Base-by-base conservation (phyloP, 192 early-diverging fungal genomes). In the Phlyctochytrium arcticum region DNA sequence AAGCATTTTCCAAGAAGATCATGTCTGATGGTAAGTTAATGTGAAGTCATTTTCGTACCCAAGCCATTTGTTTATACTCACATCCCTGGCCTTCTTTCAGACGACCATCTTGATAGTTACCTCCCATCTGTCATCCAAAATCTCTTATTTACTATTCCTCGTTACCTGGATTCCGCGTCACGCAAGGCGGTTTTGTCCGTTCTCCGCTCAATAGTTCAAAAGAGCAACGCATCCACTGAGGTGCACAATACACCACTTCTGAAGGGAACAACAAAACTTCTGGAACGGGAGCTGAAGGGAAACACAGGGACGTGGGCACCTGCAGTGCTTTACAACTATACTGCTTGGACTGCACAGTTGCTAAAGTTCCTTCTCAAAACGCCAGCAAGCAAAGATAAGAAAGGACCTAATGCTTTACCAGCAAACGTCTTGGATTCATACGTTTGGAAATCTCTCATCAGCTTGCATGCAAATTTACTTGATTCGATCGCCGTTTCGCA, bases 81-180 rank as follows among this genome's bases (percentile, higher is more conserved):
- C 32, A 30, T 17, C 31, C n/a, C n/a, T n/a, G n/a, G n/a, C 35
- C n/a, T 6, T 64, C 21, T n/a, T 26, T 48, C 32, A 58, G 6
- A 37, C 60, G 67, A 51, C 12, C 53, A 54, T 9, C 36, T 59
- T 5, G 67, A 69, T 31, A 1, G 49, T 6, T n/a, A 27, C 9
- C 53, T 69, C 12, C 49, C 59, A 1, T n/a, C 32, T 3, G 33
- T 69, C 30, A 33, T 69, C 1, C 48, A 60, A 24, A 26, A 54
- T 3, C 48, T 90, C 24, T 70, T 78, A 48, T 61, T 81, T 15
- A 87, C 89, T 46, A 76, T 85, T 54, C 65, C 83, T 9, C 84
- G 88, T 27, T 92, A 90, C 65, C 77, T 76, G 54, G 90, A 92
- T 67, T 75, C 79, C 51, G 57, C 57, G 31, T 90, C 90, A 3